phyloP scores from a whole-genome alignment of 2,329 filamentous ascomycete species.

The Alternaria metachromatica region DNA sequence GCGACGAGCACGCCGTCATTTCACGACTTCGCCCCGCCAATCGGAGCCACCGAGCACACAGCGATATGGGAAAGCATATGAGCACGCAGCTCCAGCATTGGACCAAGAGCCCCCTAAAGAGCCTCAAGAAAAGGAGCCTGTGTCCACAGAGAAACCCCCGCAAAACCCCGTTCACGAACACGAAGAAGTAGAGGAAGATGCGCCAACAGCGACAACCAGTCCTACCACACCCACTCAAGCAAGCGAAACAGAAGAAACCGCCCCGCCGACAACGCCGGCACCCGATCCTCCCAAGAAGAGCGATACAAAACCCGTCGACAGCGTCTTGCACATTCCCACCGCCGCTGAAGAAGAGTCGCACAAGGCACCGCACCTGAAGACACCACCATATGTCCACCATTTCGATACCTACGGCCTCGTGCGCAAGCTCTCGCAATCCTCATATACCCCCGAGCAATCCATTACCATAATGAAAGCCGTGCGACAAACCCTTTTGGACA shows the following conservation, averaged over 20 bases:
- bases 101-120: constrained; percentile 17
- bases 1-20: constrained; percentile 25
- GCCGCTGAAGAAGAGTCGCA: constrained; percentile 49
- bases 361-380: constrained; percentile 70
- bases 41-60: constrained; percentile 42
- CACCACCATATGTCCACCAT: constrained; percentile 88
- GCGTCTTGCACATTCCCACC: constrained; percentile 51
- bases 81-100: constrained; percentile 51
- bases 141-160: constrained; percentile 8
- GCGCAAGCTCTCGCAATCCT: constrained; percentile 73
- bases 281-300: constrained; percentile 32
- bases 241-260: constrained; percentile 18
- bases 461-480: constrained; percentile 93
- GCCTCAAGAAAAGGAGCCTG: constrained; percentile 3
- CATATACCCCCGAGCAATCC: constrained; percentile 76
- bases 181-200: constrained; percentile 36
- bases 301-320: constrained; percentile 48
- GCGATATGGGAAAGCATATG: constrained; percentile 57
- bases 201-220: constrained; percentile 21
- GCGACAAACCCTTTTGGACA: constrained; percentile 74
- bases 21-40: constrained; percentile 41
- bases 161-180: constrained; percentile 22
- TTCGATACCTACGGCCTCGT: constrained; percentile 95
- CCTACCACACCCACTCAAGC: constrained; percentile 20
- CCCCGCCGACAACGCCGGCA: constrained; percentile 10